Percentiles rank a stretch among this genome's conserved stretches.
These are phyloP conservation scores for Glycine soja DNA, from an alignment of 306 rosid genomes.

Conservation along the genomic window DNA sequence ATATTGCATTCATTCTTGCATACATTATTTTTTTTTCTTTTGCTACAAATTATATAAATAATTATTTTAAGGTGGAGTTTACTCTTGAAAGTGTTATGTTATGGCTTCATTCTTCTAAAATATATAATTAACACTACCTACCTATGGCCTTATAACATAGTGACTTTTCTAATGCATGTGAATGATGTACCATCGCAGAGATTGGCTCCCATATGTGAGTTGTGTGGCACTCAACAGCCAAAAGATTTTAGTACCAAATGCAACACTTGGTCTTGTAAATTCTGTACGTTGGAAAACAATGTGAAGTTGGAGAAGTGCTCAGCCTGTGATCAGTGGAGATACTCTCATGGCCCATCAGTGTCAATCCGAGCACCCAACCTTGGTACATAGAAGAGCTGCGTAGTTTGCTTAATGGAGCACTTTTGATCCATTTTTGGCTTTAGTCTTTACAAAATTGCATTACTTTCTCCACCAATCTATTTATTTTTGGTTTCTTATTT, in stretches of 20 bases:
- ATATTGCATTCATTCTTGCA: constrained; percentile 18
- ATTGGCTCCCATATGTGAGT: constrained; percentile 77
- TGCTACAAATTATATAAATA: background rate
- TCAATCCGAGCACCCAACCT: constrained; percentile 46
- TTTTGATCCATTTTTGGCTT: constrained; percentile 10
- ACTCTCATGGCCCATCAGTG: constrained; percentile 65
- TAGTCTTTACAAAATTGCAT: background rate
- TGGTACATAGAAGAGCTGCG: constrained; percentile 36
- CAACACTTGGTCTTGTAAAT: constrained; percentile 68
- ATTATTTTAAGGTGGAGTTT: background rate
- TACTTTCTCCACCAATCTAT: background rate
- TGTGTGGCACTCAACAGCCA: constrained; percentile 72
- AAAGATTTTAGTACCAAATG: constrained; percentile 63
- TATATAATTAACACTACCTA: constrained; percentile 1
- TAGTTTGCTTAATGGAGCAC: background rate
- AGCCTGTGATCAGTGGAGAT: constrained; percentile 81
- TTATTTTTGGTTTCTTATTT: background rate
- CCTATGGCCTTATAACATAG: background rate
- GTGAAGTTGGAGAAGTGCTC: constrained; percentile 76
- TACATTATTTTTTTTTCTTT: background rate
- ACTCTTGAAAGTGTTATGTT: too few relatives aligned
- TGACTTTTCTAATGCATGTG: constrained; percentile 53
- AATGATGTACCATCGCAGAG: constrained; percentile 60
- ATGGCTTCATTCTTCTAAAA: background rate
- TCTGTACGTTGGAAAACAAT: constrained; percentile 77